Conservation (phyloP, 73 alveolate genomes). For the Paramecium tetraurelia region DNA sequence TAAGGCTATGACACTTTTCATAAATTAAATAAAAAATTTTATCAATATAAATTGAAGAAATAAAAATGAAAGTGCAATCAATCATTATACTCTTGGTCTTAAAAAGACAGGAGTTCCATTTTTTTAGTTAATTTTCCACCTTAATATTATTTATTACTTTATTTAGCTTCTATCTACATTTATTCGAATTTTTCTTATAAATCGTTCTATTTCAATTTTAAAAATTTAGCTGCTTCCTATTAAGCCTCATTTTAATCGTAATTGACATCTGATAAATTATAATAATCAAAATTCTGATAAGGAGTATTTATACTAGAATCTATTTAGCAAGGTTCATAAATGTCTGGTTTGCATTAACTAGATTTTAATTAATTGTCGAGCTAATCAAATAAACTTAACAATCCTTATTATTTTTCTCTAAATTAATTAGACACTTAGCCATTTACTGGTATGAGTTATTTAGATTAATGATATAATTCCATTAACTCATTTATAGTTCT, state of each 20-base stretch:
- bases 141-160: background rate
- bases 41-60: background rate
- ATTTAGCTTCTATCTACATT: conserved; percentile 4
- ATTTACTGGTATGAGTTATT: background rate
- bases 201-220: background rate
- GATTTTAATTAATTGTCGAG: background rate
- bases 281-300: background rate
- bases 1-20: background rate
- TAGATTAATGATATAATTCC: background rate
- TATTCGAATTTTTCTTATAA: background rate
- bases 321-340: background rate
- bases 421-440: background rate
- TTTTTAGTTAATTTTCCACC: background rate
- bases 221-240: background rate
- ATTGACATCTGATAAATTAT: background rate
- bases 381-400: background rate
- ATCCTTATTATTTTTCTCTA: background rate
- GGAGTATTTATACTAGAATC: background rate
- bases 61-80: background rate
- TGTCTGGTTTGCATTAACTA: background rate
- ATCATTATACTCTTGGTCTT: background rate
- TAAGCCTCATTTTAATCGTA: background rate
- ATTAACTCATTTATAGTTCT: background rate
- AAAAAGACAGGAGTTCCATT: background rate
- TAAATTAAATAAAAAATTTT: background rate